Conservation (phyloP, 2,329 filamentous ascomycete species). For the Sporothrix pallida region DNA sequence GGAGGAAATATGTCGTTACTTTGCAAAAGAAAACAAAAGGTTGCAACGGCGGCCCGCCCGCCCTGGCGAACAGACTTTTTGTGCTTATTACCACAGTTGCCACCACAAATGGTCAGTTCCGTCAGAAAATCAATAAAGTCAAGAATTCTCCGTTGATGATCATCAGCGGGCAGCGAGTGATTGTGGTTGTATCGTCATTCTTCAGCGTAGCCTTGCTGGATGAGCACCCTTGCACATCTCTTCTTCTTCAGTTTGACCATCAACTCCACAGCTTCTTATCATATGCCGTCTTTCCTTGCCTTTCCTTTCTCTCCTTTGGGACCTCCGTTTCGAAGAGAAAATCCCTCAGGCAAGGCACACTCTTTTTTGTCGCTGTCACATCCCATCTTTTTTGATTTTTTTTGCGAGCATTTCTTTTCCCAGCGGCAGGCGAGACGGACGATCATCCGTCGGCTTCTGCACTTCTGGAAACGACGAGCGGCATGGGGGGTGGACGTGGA, state of each 20-base stretch:
- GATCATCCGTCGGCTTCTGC: slow-evolving; percentile 23
- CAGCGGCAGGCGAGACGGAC: slow-evolving; percentile 17
- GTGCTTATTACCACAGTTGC: not conserved
- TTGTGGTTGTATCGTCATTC: not conserved
- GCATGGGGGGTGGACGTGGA: not conserved
- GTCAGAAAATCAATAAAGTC: not conserved
- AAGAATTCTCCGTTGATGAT: not conserved
- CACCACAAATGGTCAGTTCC: not conserved
- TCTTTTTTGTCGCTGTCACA: not conserved
- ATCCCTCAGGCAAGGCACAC: not conserved
- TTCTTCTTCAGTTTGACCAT: not conserved
- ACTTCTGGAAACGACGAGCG: not conserved
- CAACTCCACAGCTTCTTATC: not conserved
- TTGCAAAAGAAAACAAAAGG: slow-evolving; percentile 1
- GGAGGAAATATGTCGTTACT: too few species aligned
- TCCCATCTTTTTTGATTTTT: not conserved
- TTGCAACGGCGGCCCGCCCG: slow-evolving; percentile 20
- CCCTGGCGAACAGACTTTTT: slow-evolving; percentile 25
- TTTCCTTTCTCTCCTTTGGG: not conserved
- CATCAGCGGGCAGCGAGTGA: not conserved
- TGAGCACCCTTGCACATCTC: not conserved
- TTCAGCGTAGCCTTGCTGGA: not conserved
- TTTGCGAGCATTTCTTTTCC: not conserved
- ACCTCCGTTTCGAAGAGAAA: slow-evolving; percentile 20
- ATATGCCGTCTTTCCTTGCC: not conserved